These are phyloP conservation scores for Pseudognaphalium luteoalbum DNA, from an alignment of 129 eudicot genomes.

Conservation along the genomic window DNA sequence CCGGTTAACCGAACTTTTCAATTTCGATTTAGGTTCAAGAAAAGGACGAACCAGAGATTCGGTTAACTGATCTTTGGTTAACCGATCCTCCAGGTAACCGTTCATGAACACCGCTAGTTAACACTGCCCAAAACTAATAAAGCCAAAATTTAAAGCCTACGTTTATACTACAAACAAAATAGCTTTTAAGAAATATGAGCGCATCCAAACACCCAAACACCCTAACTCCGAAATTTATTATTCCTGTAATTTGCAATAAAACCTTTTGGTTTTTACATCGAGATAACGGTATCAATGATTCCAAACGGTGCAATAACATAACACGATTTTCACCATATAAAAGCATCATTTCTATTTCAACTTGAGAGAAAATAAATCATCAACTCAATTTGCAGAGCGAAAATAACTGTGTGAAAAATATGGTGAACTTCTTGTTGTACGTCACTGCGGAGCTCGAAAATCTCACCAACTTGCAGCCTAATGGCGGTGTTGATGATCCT, in stretches of 20 bases:
- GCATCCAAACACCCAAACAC: no score
- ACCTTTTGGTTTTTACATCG: background rate
- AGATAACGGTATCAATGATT: constrained; percentile 3
- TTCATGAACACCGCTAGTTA: no score
- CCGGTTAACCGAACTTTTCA: no score
- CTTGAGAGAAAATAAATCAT: background rate
- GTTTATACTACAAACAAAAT: no score
- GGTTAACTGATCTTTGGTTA: no score
- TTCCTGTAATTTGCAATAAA: background rate
- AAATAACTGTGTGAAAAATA: constrained; percentile 30
- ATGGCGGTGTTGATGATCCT: constrained; percentile 68
- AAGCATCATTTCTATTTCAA: constrained; percentile 16
- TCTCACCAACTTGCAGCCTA: constrained; percentile 62
- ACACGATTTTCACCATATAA: background rate
- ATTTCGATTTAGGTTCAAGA: no score
- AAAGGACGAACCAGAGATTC: no score
- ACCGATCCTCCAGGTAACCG: no score
- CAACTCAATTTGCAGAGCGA: constrained; percentile 2
- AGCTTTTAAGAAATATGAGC: no score
- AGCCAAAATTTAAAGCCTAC: no score
- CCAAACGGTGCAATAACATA: constrained; percentile 3
- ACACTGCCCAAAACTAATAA: no score
- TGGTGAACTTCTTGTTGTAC: constrained; percentile 69
- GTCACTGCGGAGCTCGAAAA: constrained; percentile 69
- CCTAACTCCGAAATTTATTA: no score